Conservation (phyloP, 345 rosid genomes). For the Citrus sp. region DNA sequence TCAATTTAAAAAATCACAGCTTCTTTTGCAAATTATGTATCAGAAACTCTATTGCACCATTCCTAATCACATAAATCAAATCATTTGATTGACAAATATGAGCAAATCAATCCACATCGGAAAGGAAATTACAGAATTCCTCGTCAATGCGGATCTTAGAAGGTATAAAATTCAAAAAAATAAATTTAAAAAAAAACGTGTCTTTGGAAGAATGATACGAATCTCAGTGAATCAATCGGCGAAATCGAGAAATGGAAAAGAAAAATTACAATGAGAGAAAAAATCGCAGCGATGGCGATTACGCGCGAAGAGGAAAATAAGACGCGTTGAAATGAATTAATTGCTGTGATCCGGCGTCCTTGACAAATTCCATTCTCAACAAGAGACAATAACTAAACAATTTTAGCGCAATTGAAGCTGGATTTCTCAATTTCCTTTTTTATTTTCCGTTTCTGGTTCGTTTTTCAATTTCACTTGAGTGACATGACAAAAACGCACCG, state of each 20-base stretch:
- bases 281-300: constrained; percentile 12
- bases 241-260: not conserved
- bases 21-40: constrained; percentile 10
- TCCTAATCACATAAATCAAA: not conserved
- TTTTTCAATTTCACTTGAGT: not conserved
- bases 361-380: constrained; percentile 42
- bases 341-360: constrained; percentile 43
- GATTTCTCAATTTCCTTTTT: constrained; percentile 18
- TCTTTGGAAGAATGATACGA: not conserved
- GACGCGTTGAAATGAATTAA: constrained; percentile 14
- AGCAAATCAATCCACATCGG: constrained; percentile 3
- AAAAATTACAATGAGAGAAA: constrained; percentile 24
- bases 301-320: constrained; percentile 20
- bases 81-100: not conserved
- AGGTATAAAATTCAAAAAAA: not conserved
- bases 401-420: constrained; percentile 40
- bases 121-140: not conserved
- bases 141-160: constrained; percentile 29
- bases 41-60: constrained; percentile 20
- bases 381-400: constrained; percentile 7
- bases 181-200: not conserved
- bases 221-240: constrained; percentile 1
- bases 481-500: constrained; percentile 36
- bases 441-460: constrained; percentile 2
- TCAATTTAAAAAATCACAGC: constrained; percentile 6